Base-by-base conservation (phyloP, 176 grass and related monocot species). In the Olyra latifolia region DNA sequence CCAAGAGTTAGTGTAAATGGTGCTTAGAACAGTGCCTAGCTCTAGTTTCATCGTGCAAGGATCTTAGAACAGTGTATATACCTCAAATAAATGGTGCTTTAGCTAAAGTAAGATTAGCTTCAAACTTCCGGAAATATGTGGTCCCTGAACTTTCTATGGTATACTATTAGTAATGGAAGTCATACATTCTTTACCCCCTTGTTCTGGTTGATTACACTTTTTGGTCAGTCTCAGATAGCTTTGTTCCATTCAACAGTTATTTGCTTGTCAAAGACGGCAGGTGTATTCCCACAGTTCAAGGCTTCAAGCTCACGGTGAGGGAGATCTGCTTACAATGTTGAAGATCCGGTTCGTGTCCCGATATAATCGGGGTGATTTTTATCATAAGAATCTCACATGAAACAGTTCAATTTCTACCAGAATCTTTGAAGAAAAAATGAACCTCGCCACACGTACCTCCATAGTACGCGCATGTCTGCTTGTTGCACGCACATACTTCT, bases 41-140 rank as follows among this genome's bases (percentile, higher is more conserved):
- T n/a, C 12, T 54, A 39, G 28, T 67, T 42, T 66, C 40, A 30
- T 58, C 58, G 17, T 85, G 28, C 72, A 60, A 44, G 56, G 48
- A 55, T 50, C 65, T 85, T 89, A 89, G 83, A 85, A 58, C 66
- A 78, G 40, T 77, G 83, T 86, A 84, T 62, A 89, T 85, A 89
- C 71, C 65, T 72, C 56, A 19, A 89, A 77, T 89, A 89, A 89
- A 55, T 43, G 19, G 8, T 38, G 28, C 53, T 71, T 48, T 56
- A 72, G 70, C 2, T 23, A 39, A 45, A 43, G 45, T 80, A 85
- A 81, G 27, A 45, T 71, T 54, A 54, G 13, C 61, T 43, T 57
- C 7, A 61, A 76, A 29, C 27, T 32, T 32, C 38, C 47, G 58
- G 71, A 69, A 70, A 38, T 62, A 3, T 44, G 64, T 71, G 66